Evolutionary conservation across 2,329 filamentous ascomycete genomes (phyloP).

Genomic region (Talaromyces islandicus): DNA sequence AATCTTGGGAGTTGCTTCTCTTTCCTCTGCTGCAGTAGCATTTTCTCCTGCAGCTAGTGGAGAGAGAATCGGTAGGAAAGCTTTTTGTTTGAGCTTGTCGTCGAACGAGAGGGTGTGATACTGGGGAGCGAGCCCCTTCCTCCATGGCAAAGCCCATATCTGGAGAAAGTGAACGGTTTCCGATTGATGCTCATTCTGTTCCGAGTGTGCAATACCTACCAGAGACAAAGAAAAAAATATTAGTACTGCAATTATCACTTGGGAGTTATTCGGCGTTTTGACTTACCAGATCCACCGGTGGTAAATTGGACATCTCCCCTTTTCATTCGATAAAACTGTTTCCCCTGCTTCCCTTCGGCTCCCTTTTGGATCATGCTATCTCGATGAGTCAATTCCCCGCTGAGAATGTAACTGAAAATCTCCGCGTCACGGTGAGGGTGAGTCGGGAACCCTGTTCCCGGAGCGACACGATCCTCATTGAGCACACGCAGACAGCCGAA

Average conservation of each 20-base stretch:
- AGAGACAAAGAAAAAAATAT: neutral
- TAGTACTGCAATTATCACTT: neutral
- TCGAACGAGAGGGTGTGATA: conserved; percentile 71
- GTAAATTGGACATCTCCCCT: conserved; percentile 86
- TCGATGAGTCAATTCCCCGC: conserved; percentile 78
- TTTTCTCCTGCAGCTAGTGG: conserved; percentile 62
- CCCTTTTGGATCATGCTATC: conserved; percentile 76
- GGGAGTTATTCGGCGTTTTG: neutral
- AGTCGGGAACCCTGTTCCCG: conserved; percentile 71
- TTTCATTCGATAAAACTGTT: conserved; percentile 65
- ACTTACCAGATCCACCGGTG: conserved; percentile 67
- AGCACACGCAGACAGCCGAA: conserved; percentile 78
- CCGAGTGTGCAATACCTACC: conserved; percentile 66
- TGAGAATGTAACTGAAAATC: conserved; percentile 85
- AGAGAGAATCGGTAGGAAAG: conserved; percentile 69
- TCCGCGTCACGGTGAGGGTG: conserved; percentile 82
- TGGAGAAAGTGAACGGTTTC: conserved; percentile 74
- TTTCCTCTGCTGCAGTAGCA: conserved; percentile 58
- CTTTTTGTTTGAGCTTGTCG: conserved; percentile 66
- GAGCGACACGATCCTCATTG: conserved; percentile 78
- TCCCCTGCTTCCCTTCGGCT: conserved; percentile 51
- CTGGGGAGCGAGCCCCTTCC: conserved; percentile 61
- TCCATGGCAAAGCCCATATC: conserved; percentile 82
- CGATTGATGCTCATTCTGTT: conserved; percentile 63
- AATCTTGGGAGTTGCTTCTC: conserved; percentile 55